Conservation (phyloP, 495 filamentous ascomycete species). For the Tuber indicum region DNA sequence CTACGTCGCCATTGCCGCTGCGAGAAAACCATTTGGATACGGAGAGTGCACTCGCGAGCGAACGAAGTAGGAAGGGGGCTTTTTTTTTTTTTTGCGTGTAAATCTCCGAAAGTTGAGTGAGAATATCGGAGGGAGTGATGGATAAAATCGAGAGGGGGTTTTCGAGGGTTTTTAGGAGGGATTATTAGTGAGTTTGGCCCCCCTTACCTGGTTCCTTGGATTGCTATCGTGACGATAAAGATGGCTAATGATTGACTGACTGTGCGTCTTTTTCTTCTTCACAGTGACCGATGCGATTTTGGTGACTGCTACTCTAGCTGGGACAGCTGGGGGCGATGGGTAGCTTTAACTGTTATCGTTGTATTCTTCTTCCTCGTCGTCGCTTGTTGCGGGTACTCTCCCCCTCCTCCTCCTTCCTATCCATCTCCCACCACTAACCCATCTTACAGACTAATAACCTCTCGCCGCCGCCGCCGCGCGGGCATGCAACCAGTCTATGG, state of each 20-base stretch:
- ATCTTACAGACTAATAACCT: slow-evolving; percentile 15
- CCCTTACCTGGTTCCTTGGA: neutral
- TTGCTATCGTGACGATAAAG: neutral
- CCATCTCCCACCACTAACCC: neutral
- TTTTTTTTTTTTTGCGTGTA: neutral
- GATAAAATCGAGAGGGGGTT: slow-evolving; percentile 17
- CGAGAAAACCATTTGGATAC: neutral
- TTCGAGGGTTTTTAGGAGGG: slow-evolving; percentile 10
- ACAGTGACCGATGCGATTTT: neutral
- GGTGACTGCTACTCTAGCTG: slow-evolving; percentile 37
- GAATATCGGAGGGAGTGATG: slow-evolving; percentile 10
- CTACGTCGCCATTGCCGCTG: neutral
- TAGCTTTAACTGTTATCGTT: slow-evolving; percentile 45
- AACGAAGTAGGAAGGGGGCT: neutral
- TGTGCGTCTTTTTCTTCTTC: slow-evolving; percentile 6
- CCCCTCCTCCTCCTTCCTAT: neutral
- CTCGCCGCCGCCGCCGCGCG: slow-evolving; percentile 29
- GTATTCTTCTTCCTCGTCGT: slow-evolving; percentile 30
- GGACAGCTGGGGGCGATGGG: slow-evolving; percentile 41
- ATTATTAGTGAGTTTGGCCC: neutral
- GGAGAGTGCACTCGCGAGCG: neutral
- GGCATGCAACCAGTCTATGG: slow-evolving; percentile 32
- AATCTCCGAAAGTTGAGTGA: neutral
- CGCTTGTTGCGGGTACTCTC: slow-evolving; percentile 21
- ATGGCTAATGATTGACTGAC: slow-evolving; percentile 8